These are phyloP conservation scores for Nitzschia sp. DNA, from an alignment of 108 stramenopile species.

Conservation along the genomic window DNA sequence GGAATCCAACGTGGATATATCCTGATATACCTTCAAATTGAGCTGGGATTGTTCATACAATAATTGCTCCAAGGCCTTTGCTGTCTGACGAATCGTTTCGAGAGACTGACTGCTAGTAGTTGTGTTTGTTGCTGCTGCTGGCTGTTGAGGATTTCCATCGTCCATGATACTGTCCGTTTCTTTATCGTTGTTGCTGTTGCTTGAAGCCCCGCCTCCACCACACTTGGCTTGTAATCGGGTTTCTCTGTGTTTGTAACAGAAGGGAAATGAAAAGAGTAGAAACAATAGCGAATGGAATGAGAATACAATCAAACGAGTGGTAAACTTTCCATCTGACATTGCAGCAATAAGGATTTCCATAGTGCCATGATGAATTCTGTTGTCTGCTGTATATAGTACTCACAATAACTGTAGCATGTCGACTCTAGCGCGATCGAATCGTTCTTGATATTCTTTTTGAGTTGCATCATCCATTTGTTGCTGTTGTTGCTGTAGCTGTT, in stretches of 20 bases:
- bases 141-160: background rate
- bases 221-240: background rate
- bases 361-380: too few relatives aligned
- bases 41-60: background rate
- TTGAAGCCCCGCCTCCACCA: background rate
- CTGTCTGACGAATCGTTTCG: background rate
- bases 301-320: background rate
- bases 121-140: background rate
- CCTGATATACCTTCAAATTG: background rate
- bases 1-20: background rate
- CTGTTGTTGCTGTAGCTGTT: background rate
- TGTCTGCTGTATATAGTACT: background rate
- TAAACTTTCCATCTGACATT: background rate
- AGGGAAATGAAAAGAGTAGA: background rate
- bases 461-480: background rate
- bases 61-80: constrained; percentile 3
- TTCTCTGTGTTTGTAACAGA: background rate
- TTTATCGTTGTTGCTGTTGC: background rate
- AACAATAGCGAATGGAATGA: background rate
- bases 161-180: background rate
- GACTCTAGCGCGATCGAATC: background rate
- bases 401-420: background rate
- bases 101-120: background rate
- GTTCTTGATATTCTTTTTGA: background rate
- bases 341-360: background rate